A percentile compares a stretch with the other conserved stretches of the same genome.
These are phyloP conservation scores for Penicillium bialowiezense DNA, from an alignment of 495 filamentous ascomycete genomes.

Conservation along the genomic window DNA sequence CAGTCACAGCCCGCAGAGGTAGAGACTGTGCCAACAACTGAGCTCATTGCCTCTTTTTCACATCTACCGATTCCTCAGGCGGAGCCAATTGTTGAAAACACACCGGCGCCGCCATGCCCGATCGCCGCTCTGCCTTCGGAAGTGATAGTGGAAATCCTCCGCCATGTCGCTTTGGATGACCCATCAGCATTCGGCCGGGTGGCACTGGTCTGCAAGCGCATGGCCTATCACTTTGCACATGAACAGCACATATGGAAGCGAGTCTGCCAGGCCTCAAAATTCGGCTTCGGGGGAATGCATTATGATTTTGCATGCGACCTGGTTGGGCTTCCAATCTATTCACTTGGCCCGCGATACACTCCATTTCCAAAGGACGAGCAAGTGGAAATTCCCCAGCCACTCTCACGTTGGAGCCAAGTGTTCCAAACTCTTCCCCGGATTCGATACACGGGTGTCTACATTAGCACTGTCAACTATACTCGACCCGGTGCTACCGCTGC, in stretches of 20 bases:
- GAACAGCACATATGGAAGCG: slow-evolving; percentile 90
- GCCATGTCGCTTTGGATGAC: slow-evolving; percentile 70
- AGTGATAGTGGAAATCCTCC: slow-evolving; percentile 71
- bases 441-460: slow-evolving; percentile 93
- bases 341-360: slow-evolving; percentile 35
- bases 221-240: slow-evolving; percentile 79
- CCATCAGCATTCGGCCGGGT: slow-evolving; percentile 76
- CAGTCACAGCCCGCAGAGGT: slow-evolving; percentile 38
- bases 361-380: slow-evolving; percentile 34
- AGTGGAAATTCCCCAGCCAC: slow-evolving; percentile 34
- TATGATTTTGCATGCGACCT: slow-evolving; percentile 70
- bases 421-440: slow-evolving; percentile 81
- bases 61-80: slow-evolving; percentile 59
- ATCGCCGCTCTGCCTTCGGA: slow-evolving; percentile 78
- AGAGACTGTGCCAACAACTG: slow-evolving; percentile 52
- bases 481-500: slow-evolving; percentile 67
- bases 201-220: slow-evolving; percentile 76
- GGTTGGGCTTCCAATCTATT: slow-evolving; percentile 55
- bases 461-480: slow-evolving; percentile 92
- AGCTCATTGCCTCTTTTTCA: slow-evolving; percentile 76
- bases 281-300: slow-evolving; percentile 82
- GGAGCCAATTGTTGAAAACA: slow-evolving; percentile 58
- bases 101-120: slow-evolving; percentile 69
- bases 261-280: slow-evolving; percentile 63
- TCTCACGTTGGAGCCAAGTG: slow-evolving; percentile 56